Base-by-base conservation (phyloP, 108 stramenopile genomes). In the Licmophora abbreviata region DNA sequence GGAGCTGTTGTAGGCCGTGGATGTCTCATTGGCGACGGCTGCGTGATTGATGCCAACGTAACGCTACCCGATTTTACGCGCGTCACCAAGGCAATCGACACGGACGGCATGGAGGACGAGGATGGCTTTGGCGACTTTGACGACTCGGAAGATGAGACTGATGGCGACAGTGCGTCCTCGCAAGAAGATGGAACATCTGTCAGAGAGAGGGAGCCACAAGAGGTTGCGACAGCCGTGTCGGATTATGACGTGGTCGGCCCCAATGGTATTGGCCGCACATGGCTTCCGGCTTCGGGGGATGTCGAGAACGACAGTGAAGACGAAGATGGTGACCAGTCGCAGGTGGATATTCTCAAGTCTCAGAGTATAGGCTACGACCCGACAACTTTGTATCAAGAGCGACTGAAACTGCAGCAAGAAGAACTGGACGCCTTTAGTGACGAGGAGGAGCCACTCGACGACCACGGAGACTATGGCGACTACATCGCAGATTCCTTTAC, bases 11-110 rank as follows among this genome's bases (percentile, higher is more conserved):
- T 97, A 3, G 58, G 68, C 30, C 65, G 63, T 44, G 97, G 97
- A 33, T 95, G 93, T 65, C 69, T 96, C 14, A 76, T 97, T 56
- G 92, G 93, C 34, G 44, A 55, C 42, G 91, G 88, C 38, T 92
- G 93, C 45, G 59, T 95, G 10, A 73, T 97, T 60, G 93, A 92
- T 17, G 58, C 68, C 40, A 77, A 80, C 41, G 73, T 92, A 21
- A 55, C 56, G 15, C 50, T 96, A 17, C 70, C 75, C 5, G 83
- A 87, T 43, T 96, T 85, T 72, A 85, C 94, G 4, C 72, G 96
- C 42, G 72, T 96, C 38, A 93, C 93, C 1, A 35, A 82, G n/a
- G 60, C 54, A 27, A 61, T 51, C 26, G 84, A 79, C 5, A 70
- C 62, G 0, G 64, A 70, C 9, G 73, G 68, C 9, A 76, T 84